Base-by-base conservation (phyloP, 768 basidiomycete species). In the Termitomyces sp. region DNA sequence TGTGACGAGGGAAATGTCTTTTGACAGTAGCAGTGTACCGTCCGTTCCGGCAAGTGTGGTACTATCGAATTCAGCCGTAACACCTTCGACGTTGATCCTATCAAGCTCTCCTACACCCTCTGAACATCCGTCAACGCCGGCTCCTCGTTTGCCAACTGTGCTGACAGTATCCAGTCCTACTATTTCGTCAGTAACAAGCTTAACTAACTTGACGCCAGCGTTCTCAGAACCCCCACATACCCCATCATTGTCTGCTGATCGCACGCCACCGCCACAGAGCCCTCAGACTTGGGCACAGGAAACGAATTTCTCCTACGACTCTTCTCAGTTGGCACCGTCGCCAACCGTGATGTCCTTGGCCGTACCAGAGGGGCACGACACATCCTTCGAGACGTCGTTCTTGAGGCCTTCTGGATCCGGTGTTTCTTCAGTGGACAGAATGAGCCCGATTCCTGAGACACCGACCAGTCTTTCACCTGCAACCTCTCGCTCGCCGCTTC, bases 331-430 rank as follows among this genome's bases (percentile, higher is more conserved):
- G 26, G 76, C 74, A 5, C 85, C 90, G 0, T 91, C 91, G 2
- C 88, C 87, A 18, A 86, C 87, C 23, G 74, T 82, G 4, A 70
- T 70, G 26, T 82, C 81, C 4, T 58, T 81, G 23, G 77, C 75
- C 28, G 68, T 91, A 47, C 83, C 80, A 1, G 89, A 93, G 47
- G 81, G 78, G 4, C 72, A 66, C 9, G 91, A 92, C 62, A 73
- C 66, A 0, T 91, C 89, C 0, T 87, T 85, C 58, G 91, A 92
- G 58, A 89, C 89, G 0, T 91, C 90, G 0, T 78, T 88, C 68
- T 74, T 91, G 67, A 76, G 87, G 32, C 88, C 90, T 0, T 88
- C 81, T 60, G 81, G 75, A 47, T 75, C 79, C 20, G 68, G 72
- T 4, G 69, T 78, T 1, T 80, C 79, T 5, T 81, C 82, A 3